phyloP scores from a whole-genome alignment of 148 eudicot genomes.

The Cornus florida region DNA sequence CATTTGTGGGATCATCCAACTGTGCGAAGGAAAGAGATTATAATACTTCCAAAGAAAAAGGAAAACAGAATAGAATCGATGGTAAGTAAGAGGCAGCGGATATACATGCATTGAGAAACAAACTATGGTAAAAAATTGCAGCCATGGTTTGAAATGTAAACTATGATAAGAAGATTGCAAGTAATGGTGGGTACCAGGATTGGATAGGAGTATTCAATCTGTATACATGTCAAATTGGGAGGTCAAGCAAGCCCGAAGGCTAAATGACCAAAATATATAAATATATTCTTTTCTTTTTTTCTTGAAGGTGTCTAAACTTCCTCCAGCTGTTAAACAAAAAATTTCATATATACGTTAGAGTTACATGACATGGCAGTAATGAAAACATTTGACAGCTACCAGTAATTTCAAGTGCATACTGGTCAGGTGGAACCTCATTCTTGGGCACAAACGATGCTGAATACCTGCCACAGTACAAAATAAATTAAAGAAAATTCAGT shows the following conservation, averaged over 20 bases:
- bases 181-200: not conserved
- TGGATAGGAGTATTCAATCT: not conserved
- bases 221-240: not conserved
- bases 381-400: constrained; percentile 44
- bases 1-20: not conserved
- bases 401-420: constrained; percentile 76
- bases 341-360: not conserved
- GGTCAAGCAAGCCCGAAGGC: not conserved
- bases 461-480: constrained; percentile 48
- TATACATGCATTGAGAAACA: not conserved
- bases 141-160: not conserved
- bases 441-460: constrained; percentile 76
- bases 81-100: not conserved
- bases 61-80: not conserved
- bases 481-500: not conserved
- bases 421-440: constrained; percentile 65
- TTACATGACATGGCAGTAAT: not conserved
- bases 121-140: not conserved
- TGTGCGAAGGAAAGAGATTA: not conserved
- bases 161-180: not conserved
- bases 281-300: not conserved
- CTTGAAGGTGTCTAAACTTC: not conserved
- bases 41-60: too few relatives aligned
- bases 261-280: not conserved
- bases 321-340: not conserved